A percentile compares a stretch with the other conserved stretches of the same genome.
These are phyloP conservation scores for Logfia minima DNA, from an alignment of 129 eudicot species.

Conservation along the genomic window DNA sequence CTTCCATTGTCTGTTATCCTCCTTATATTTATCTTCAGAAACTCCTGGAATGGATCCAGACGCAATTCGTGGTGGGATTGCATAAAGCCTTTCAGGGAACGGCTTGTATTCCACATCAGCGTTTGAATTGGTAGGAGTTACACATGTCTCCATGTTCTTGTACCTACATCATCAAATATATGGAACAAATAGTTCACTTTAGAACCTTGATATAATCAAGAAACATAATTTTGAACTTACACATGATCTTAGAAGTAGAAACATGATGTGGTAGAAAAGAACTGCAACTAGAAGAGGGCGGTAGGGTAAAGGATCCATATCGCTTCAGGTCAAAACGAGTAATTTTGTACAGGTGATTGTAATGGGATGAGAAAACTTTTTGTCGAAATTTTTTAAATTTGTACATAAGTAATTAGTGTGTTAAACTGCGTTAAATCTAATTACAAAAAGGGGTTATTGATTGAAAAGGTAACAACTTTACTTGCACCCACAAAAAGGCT, in stretches of 20 bases:
- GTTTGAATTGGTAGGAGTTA: slow-evolving; percentile 51
- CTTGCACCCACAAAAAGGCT: background rate
- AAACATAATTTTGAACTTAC: background rate
- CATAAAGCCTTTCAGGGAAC: slow-evolving; percentile 85
- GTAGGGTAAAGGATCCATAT: background rate
- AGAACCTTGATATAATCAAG: background rate
- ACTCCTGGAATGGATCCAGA: slow-evolving; percentile 77
- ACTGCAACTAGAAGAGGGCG: background rate
- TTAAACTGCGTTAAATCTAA: background rate
- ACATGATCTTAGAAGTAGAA: background rate
- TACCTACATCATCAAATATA: slow-evolving; percentile 50
- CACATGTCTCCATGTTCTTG: slow-evolving; percentile 91
- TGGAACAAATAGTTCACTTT: background rate
- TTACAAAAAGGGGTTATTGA: background rate
- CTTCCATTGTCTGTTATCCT: slow-evolving; percentile 80
- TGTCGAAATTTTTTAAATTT: background rate
- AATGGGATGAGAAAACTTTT: background rate
- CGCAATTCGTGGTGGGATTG: slow-evolving; percentile 79
- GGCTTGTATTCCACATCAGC: slow-evolving; percentile 61
- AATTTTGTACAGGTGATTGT: background rate
- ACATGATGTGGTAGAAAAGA: background rate
- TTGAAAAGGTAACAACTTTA: background rate
- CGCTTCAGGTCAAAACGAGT: background rate
- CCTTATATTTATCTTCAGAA: slow-evolving; percentile 64
- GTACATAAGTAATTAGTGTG: background rate